Evolutionary conservation across 23 red algal genomes (phyloP).

Genomic region (Gracilaria gracilis): DNA sequence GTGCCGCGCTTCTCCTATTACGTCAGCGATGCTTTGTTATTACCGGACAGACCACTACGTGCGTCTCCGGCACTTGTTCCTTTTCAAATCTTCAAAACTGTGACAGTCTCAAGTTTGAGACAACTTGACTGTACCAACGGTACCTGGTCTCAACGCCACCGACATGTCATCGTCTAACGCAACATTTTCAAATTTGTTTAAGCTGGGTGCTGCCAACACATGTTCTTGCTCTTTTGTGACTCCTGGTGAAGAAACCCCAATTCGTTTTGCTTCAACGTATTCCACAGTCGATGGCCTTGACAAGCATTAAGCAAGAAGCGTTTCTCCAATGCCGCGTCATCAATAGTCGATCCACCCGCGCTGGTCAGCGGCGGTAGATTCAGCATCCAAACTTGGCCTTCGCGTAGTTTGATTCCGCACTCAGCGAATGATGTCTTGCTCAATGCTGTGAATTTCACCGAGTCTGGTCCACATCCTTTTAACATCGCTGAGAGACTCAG

Average conservation of each 20-base stretch:
- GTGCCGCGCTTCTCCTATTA: slow-evolving; percentile 16
- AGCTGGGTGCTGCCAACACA: not conserved
- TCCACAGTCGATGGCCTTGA: slow-evolving; percentile 11
- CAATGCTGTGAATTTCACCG: not conserved
- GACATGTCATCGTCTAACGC: not conserved
- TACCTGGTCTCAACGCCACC: not conserved
- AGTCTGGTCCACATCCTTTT: slow-evolving; percentile 11
- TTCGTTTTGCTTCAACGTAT: not conserved
- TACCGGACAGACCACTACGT: not conserved
- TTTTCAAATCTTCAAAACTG: not conserved
- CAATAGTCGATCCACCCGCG: not conserved
- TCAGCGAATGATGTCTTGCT: not conserved
- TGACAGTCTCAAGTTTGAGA: not conserved
- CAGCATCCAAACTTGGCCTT: slow-evolving; percentile 28
- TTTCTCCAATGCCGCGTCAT: not conserved
- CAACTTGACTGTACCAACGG: too few species aligned
- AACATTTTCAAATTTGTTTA: slow-evolving; percentile 1
- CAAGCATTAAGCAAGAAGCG: not conserved
- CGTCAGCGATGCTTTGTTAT: not conserved
- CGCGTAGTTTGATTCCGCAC: slow-evolving; percentile 9
- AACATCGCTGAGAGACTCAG: not conserved
- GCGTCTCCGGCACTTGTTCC: not conserved
- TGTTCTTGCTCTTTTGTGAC: not conserved
- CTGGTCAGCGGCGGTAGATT: not conserved
- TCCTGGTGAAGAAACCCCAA: not conserved